Conservation (phyloP, 2,329 filamentous ascomycete species). For the Pestalotiopsis sp. region DNA sequence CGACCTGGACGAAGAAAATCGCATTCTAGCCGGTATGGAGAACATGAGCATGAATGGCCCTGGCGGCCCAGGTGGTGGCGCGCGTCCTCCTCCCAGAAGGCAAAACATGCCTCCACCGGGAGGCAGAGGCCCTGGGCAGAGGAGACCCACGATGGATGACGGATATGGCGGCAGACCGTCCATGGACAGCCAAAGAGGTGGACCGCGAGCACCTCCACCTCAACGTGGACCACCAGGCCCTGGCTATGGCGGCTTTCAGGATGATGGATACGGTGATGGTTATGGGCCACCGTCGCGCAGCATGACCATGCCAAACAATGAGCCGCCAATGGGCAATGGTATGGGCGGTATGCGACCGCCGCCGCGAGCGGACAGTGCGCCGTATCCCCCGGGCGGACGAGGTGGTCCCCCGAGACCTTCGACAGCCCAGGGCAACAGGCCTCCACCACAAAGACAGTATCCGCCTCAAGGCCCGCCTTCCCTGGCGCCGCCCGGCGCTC, state of each 20-base stretch:
- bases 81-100: slow-evolving; percentile 16
- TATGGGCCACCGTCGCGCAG: slow-evolving; percentile 59
- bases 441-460: slow-evolving; percentile 56
- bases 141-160: slow-evolving; percentile 36
- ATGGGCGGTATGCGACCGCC: slow-evolving; percentile 36
- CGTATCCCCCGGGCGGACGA: slow-evolving; percentile 46
- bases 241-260: slow-evolving; percentile 39
- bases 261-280: slow-evolving; percentile 37
- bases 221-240: slow-evolving; percentile 34
- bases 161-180: slow-evolving; percentile 32
- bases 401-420: slow-evolving; percentile 55
- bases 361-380: slow-evolving; percentile 44
- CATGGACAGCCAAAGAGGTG: slow-evolving; percentile 32
- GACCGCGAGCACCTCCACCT: slow-evolving; percentile 36
- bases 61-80: slow-evolving; percentile 10
- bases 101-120: slow-evolving; percentile 26
- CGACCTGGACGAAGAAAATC: slow-evolving; percentile 42
- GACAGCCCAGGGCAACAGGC: slow-evolving; percentile 55
- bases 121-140: slow-evolving; percentile 35
- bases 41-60: slow-evolving; percentile 39
- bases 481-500: slow-evolving; percentile 16
- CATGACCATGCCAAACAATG: slow-evolving; percentile 61
- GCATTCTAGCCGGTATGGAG: slow-evolving; percentile 44
- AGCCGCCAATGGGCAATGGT: slow-evolving; percentile 39
- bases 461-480: slow-evolving; percentile 44